Conservation (phyloP, 345 rosid species). For the Murraya paniculata region DNA sequence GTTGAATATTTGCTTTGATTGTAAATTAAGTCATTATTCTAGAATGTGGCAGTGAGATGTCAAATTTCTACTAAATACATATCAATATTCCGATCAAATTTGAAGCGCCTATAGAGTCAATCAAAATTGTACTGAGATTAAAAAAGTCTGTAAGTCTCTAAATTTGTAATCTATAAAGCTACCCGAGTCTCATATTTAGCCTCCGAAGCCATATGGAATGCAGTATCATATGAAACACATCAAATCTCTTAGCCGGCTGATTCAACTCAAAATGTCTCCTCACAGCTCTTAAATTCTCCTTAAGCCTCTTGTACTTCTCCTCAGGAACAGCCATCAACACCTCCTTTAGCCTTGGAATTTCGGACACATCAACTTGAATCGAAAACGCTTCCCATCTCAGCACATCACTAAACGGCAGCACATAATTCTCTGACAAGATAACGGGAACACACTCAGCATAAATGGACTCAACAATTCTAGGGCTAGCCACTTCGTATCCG, state of each 20-base stretch:
- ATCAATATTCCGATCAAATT: not conserved
- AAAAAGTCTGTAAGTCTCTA: not conserved
- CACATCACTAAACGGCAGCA: conserved; percentile 80
- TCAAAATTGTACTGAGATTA: not conserved
- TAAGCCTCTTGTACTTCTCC: conserved; percentile 49
- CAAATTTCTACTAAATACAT: no score
- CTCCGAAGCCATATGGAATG: conserved; percentile 95
- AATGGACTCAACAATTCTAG: conserved; percentile 80
- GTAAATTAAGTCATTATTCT: not conserved
- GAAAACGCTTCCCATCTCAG: conserved; percentile 86
- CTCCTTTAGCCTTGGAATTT: conserved; percentile 78
- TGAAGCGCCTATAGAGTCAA: not conserved
- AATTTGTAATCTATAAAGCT: not conserved
- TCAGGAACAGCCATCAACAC: conserved; percentile 52
- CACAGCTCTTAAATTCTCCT: conserved; percentile 48
- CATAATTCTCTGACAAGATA: conserved; percentile 63
- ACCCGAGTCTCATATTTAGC: conserved; percentile 49
- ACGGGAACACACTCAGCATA: conserved; percentile 87
- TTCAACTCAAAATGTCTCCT: conserved; percentile 74
- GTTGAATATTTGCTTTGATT: not conserved
- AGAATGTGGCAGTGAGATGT: no score
- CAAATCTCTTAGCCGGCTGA: conserved; percentile 67
- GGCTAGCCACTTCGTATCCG: conserved; percentile 92
- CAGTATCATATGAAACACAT: conserved; percentile 74
- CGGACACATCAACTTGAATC: conserved; percentile 47